Evolutionary conservation across 352 stramenopile genomes (phyloP).

Genomic region (Thalassiosira hispida): DNA sequence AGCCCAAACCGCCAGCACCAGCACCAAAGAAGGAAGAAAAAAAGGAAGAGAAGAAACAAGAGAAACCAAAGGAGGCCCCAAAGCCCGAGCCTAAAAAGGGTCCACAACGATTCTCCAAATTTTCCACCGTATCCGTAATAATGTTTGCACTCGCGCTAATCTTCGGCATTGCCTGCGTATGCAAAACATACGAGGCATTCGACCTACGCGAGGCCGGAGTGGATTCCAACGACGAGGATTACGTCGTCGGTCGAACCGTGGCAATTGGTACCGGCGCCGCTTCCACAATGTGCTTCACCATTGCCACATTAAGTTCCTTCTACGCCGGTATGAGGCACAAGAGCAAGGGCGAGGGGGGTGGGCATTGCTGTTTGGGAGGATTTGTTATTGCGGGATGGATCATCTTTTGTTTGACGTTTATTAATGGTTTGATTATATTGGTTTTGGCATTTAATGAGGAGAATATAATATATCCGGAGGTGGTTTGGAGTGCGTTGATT

Average conservation of each 20-base stretch:
- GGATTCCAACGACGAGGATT: slow-evolving; percentile 8
- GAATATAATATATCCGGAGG: slow-evolving; percentile 45
- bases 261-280: slow-evolving; percentile 18
- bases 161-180: slow-evolving; percentile 20
- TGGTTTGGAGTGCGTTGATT: slow-evolving; percentile 44
- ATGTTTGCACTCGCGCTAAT: slow-evolving; percentile 23
- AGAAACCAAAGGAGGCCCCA: slow-evolving; percentile 1
- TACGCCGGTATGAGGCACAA: slow-evolving; percentile 28
- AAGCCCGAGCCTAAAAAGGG: slow-evolving; percentile 3
- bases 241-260: slow-evolving; percentile 19
- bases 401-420: slow-evolving; percentile 43
- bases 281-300: slow-evolving; percentile 22
- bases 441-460: slow-evolving; percentile 44
- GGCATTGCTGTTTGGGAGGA: slow-evolving; percentile 29
- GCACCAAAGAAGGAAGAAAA: slow-evolving; percentile 19
- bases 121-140: slow-evolving; percentile 22
- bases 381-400: slow-evolving; percentile 24
- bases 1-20: neutral
- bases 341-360: neutral
- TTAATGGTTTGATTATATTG: slow-evolving; percentile 46
- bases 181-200: slow-evolving; percentile 23
- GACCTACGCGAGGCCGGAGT: slow-evolving; percentile 7
- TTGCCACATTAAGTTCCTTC: slow-evolving; percentile 24
- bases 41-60: neutral
- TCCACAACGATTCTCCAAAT: slow-evolving; percentile 34